A percentile compares a stretch with the other conserved stretches of the same genome.
Conservation (phyloP, 257 asterid species). For the Catharanthus roseus region DNA sequence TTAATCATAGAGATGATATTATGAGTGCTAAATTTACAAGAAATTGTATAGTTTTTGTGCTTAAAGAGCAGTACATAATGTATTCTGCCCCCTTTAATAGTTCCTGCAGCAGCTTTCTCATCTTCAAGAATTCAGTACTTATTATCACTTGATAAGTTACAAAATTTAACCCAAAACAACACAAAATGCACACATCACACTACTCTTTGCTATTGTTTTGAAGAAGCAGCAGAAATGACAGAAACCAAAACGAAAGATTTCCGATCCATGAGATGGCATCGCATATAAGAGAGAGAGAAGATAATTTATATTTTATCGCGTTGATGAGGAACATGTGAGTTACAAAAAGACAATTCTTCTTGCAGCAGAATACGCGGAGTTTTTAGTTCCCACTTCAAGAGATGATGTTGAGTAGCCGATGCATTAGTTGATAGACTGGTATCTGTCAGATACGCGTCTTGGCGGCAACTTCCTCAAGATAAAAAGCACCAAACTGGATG, state of each 20-base stretch:
- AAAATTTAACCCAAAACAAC: too few species aligned
- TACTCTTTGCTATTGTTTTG: neutral
- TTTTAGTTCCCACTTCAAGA: neutral
- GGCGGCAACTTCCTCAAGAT: conserved; percentile 75
- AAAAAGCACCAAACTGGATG: conserved; percentile 61
- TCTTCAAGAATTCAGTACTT: neutral
- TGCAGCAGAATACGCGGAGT: too few species aligned
- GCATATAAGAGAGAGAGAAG: too few species aligned
- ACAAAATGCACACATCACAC: too few species aligned
- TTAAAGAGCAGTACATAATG: too few species aligned
- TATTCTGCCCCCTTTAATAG: too few species aligned
- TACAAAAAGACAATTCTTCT: neutral
- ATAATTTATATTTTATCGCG: neutral
- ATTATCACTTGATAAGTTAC: neutral
- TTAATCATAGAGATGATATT: too few species aligned
- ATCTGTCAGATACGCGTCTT: conserved; percentile 52
- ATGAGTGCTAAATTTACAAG: too few species aligned
- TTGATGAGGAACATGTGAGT: neutral
- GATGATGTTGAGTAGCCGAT: too few species aligned
- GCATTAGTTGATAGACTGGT: conserved; percentile 48
- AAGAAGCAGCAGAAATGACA: neutral
- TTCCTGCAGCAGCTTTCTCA: too few species aligned
- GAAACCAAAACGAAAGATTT: neutral
- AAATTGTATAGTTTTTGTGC: too few species aligned
- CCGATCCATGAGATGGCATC: neutral